phyloP scores from a whole-genome alignment of 106 monocot genomes.

The Xerophyta viscosa region DNA sequence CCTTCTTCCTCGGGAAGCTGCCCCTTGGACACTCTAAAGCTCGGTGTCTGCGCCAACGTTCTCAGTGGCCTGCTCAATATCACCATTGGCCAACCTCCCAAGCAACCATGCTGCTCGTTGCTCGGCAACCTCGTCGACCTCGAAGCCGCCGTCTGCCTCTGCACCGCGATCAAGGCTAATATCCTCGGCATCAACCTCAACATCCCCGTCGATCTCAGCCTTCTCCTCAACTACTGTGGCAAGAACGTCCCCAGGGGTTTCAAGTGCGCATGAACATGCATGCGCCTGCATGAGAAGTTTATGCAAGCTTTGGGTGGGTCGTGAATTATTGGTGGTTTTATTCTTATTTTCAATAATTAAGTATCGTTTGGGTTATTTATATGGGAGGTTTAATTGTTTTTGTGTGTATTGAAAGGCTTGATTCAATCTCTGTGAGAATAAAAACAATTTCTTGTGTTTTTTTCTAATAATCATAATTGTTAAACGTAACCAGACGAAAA shows the following conservation, averaged over 20 bases:
- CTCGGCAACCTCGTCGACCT: slow-evolving; percentile 18
- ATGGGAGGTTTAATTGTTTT: no score
- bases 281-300: no score
- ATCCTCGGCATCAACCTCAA: slow-evolving; percentile 27
- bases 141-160: slow-evolving; percentile 36
- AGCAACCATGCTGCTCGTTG: slow-evolving; percentile 3
- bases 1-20: not conserved
- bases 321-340: no score
- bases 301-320: no score
- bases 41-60: slow-evolving; percentile 2
- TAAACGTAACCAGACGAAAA: no score
- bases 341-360: no score
- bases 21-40: slow-evolving; percentile 1
- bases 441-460: no score
- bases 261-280: slow-evolving; percentile 5
- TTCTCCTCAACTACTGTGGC: slow-evolving; percentile 15
- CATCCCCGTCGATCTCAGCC: slow-evolving; percentile 9
- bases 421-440: no score
- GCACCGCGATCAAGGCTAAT: slow-evolving; percentile 35
- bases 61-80: slow-evolving; percentile 5
- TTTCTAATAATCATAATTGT: no score
- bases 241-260: slow-evolving; percentile 6
- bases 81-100: slow-evolving; percentile 3
- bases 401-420: no score
- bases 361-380: no score